Evolutionary conservation across 2,329 filamentous ascomycete species (phyloP).

Genomic region (Xylariaceae sp.): DNA sequence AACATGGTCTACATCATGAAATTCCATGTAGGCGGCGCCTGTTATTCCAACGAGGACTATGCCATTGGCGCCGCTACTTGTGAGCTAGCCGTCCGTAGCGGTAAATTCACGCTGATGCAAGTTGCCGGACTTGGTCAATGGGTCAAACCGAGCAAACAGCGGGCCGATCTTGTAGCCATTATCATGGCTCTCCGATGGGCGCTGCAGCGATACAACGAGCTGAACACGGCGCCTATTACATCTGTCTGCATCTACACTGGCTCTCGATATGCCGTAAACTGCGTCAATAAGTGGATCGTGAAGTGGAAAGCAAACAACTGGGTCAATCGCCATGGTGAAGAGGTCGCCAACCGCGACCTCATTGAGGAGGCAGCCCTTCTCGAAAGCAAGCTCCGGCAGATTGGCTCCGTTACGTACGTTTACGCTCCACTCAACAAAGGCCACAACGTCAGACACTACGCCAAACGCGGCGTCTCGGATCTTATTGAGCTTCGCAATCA

Average conservation of each 20-base stretch:
- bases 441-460: too few species aligned
- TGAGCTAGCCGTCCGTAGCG: constrained; percentile 15
- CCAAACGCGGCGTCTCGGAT: too few species aligned
- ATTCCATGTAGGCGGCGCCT: constrained; percentile 34
- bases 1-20: constrained; percentile 33
- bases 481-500: too few species aligned
- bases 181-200: constrained; percentile 46
- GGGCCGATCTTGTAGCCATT: constrained; percentile 34
- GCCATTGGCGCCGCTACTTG: constrained; percentile 31
- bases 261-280: constrained; percentile 33
- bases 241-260: constrained; percentile 32
- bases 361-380: constrained; percentile 29
- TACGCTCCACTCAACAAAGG: constrained; percentile 16
- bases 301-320: constrained; percentile 33
- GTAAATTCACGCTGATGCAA: not conserved
- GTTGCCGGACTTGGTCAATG: not conserved
- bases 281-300: constrained; percentile 31
- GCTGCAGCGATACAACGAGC: constrained; percentile 27
- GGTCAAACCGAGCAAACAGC: constrained; percentile 29
- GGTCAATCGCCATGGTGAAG: constrained; percentile 26
- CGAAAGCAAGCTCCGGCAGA: constrained; percentile 21
- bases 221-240: constrained; percentile 20
- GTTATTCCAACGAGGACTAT: constrained; percentile 28
- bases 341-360: constrained; percentile 35
- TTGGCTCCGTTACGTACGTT: constrained; percentile 30